Base-by-base conservation (phyloP, 257 asterid genomes). In the Lithospermum erythrorhizon region DNA sequence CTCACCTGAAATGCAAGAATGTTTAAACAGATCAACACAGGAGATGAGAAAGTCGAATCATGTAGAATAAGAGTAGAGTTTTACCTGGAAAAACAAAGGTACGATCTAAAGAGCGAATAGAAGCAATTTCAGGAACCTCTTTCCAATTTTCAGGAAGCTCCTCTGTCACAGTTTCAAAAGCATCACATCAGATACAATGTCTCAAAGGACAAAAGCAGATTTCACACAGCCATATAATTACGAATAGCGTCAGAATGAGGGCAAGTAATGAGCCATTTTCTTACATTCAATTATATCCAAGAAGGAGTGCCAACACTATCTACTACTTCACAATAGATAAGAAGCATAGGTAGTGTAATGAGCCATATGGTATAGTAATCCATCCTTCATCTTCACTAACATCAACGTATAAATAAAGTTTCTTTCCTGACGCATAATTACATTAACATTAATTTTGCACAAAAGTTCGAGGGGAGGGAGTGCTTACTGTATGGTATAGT, bases 1-100 rank as follows among this genome's bases (percentile, higher is more conserved):
- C 71, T 91, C 98, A 68, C 98, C 98, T 91, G 41, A 21, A 21
- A n/a, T 21, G 57, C 23, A 53, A 53, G 3, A 69, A 21, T 74
- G 61, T 35, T 48, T 62, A 53, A 70, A 15, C 20, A 51, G 29
- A 24, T 21, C 55, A 54, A 66, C 32, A 52, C 62, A 62, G 29
- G 18, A 32, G 51, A 57, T 51, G 69, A 17, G 30, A 52, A 58
- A 27, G 6, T 55, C 3, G 17, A 16, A 27, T 48, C 30, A 57
- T 47, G 59, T 55, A 18, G 58, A n/a, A 54, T 54, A 62, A 35
- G 24, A 35, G 32, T n/a, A 61, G 41, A 17, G 41, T 29, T 45
- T 61, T 82, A 91, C 98, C 98, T 29, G 96, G 95, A 68, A 91
- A 86, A 70, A 91, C 87, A 81, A 91, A 91, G 83, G 71, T 68